phyloP scores from a whole-genome alignment of 129 eudicot genomes.

The Sambucus nigra region DNA sequence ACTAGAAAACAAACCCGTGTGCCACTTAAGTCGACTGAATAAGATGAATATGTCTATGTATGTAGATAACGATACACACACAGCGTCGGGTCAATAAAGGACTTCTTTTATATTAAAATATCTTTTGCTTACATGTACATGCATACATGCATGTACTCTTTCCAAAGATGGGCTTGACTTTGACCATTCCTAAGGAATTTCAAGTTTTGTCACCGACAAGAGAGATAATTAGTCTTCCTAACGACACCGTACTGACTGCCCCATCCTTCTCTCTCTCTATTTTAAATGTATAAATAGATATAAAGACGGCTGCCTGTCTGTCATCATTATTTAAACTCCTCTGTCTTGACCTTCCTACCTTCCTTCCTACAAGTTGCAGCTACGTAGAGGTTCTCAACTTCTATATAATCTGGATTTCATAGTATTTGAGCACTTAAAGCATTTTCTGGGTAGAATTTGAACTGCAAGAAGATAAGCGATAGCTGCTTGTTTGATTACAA shows the following conservation, averaged over 20 bases:
- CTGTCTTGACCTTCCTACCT: constrained; percentile 43
- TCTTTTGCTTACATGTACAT: not conserved
- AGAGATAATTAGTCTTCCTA: no score
- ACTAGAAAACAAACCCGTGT: not conserved
- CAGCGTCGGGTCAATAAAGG: constrained; percentile 1
- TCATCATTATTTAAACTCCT: not conserved
- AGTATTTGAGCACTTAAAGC: no score
- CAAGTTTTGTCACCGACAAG: constrained; percentile 27
- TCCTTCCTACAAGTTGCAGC: constrained; percentile 15
- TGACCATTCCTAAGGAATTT: constrained; percentile 26
- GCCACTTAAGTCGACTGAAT: not conserved
- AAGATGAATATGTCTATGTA: not conserved
- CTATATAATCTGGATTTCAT: no score
- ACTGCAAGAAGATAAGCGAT: not conserved
- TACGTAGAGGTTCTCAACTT: not conserved
- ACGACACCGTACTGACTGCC: not conserved
- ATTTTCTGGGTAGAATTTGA: not conserved
- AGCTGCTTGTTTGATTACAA: not conserved
- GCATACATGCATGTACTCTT: not conserved
- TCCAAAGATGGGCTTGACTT: constrained; percentile 69
- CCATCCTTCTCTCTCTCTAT: not conserved
- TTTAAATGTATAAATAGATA: no score
- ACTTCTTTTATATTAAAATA: not conserved
- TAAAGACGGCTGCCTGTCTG: not conserved
- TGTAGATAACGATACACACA: not conserved